Evolutionary conservation across 805 yeast genomes (phyloP), one percentile per base, ranked within the genome.

Genomic region (Kodamaea hsintzibuensis): DNA sequence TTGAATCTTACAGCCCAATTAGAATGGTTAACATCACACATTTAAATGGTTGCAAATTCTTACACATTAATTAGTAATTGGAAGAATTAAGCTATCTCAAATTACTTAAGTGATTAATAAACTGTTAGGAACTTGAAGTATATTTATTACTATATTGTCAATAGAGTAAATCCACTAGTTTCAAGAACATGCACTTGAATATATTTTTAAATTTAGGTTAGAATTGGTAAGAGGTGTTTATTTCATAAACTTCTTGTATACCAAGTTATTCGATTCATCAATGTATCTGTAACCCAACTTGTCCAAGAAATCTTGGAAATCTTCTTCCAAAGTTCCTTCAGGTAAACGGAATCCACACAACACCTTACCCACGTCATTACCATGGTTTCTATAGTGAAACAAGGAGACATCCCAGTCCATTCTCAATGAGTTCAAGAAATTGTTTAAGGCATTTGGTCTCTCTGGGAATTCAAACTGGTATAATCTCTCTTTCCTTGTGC

Each of bases 341-440:
- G 98, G 97, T 22, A 92, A 91, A 49, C 85, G 85, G 54, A 96
- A 81, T 42, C 97, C 99, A 44, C 96, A 93, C 56, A 95, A 78
- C 0, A 95, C 90, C 70, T 91, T 91, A 46, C 96, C 98, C 46
- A 95, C 81, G 67, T 95, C 99, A 50, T 93, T 86, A 40, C 99
- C 99, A 62, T 91, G 96, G 74, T 95, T 91, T 78, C 99, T 85
- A 73, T 95, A 95, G 71, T 95, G 97, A 85, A 95, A 95, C 63
- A 95, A 73, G 1, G 98, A 88, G 57, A 95, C 83, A 67, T 95
- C 95, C 98, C 98, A 95, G 49, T 85, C 84, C 22, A 80, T 79
- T 63, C 86, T 83, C 66, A 95, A 72, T 14, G 85, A 79, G 25
- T 80, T 81, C 64, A 95, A 79, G 74, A 95, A 95, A 55, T 82